phyloP scores from a whole-genome alignment of 2,329 filamentous ascomycete genomes.

The Fusarium nematophilum region DNA sequence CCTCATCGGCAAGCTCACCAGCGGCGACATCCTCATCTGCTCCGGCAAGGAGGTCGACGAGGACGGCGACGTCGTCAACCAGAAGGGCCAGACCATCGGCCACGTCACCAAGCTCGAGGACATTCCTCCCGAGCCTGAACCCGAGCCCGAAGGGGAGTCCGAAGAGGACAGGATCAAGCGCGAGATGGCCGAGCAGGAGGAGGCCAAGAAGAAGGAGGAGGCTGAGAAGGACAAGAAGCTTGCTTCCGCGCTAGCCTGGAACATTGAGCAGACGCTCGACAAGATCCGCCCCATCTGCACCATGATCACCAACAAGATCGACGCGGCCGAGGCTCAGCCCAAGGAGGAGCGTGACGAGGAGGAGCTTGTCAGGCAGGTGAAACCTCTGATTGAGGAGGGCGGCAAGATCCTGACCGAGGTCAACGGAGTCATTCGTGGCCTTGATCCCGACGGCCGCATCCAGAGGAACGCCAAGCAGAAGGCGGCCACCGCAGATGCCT shows the following conservation, averaged over 20 bases:
- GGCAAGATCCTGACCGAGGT: constrained; percentile 84
- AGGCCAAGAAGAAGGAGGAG: constrained; percentile 63
- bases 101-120: constrained; percentile 75
- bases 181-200: constrained; percentile 54
- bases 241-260: constrained; percentile 77
- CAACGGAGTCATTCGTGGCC: constrained; percentile 86
- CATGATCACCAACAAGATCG: constrained; percentile 86
- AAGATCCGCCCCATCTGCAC: constrained; percentile 87
- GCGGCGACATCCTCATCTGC: constrained; percentile 73
- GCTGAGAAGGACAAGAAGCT: constrained; percentile 78
- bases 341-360: constrained; percentile 93
- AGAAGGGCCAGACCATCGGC: constrained; percentile 73
- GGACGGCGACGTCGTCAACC: constrained; percentile 77
- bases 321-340: constrained; percentile 81
- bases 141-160: constrained; percentile 59
- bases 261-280: constrained; percentile 83
- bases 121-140: constrained; percentile 59
- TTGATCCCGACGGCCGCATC: constrained; percentile 90
- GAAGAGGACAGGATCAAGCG: constrained; percentile 46
- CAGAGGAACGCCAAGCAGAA: constrained; percentile 87
- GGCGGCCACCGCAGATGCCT: constrained; percentile 71
- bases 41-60: constrained; percentile 77
- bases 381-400: constrained; percentile 89
- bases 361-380: constrained; percentile 85
- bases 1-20: constrained; percentile 73